phyloP scores from a whole-genome alignment of 805 yeast species.

The Cyberlindnera galapagoensis region DNA sequence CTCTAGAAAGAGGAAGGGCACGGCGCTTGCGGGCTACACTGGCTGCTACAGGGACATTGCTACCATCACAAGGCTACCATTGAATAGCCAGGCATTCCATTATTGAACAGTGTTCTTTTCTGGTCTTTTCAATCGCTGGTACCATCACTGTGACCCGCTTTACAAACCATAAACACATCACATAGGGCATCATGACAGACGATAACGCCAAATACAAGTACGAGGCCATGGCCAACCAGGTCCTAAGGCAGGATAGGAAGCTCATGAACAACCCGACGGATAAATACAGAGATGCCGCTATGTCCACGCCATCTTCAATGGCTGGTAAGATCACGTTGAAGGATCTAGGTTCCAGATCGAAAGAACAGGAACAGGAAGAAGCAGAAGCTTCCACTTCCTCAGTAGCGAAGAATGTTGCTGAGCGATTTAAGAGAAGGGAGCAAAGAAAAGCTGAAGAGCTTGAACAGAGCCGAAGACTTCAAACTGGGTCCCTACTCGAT shows the following conservation, averaged over 20 bases:
- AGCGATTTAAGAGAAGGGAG: conserved; percentile 16
- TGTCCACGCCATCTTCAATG: conserved; percentile 65
- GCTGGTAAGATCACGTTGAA: conserved; percentile 57
- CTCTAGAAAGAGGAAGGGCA: too few species aligned
- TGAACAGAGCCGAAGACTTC: conserved; percentile 2
- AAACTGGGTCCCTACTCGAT: conserved; percentile 26
- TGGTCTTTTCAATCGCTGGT: too few species aligned
- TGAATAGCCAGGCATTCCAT: too few species aligned
- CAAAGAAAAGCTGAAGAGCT: conserved; percentile 15
- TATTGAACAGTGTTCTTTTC: too few species aligned
- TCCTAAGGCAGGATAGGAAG: conserved; percentile 51
- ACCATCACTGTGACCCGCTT: too few species aligned
- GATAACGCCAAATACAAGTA: conserved; percentile 39
- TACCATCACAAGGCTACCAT: too few species aligned
- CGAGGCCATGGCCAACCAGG: conserved; percentile 75
- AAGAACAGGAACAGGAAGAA: conserved; percentile 4
- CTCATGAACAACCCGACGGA: conserved; percentile 36
- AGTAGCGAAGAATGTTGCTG: conserved; percentile 16
- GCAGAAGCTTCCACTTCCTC: conserved; percentile 16
- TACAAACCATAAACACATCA: too few species aligned
- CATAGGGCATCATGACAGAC: too few species aligned
- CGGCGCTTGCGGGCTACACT: too few species aligned
- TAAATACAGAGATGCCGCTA: conserved; percentile 38
- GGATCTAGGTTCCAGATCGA: conserved; percentile 57
- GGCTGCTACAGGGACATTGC: too few species aligned